Evolutionary conservation across 2,329 filamentous ascomycete species (phyloP), one percentile per base, ranked within the genome.

Genomic region (Alternaria infectoria): DNA sequence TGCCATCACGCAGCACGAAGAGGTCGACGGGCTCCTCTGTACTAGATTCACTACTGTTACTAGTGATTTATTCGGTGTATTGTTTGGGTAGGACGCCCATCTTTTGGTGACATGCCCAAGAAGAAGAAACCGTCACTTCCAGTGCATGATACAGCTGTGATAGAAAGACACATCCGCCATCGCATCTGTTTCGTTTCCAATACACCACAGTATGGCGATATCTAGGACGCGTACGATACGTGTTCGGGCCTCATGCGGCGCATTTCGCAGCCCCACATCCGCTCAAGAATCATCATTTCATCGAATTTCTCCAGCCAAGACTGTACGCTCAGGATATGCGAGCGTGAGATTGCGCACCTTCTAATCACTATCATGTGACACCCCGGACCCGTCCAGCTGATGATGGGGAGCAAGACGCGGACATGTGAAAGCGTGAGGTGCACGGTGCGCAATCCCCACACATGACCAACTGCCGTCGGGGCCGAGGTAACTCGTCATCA

Each of bases 391-490:
- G 23, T n/a, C n/a, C 21, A 50, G 11, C 17, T 36, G 40, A 62
- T 17, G 21, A 59, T 30, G 32, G 49, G 15, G 45, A 17, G 50
- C 17, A 36, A 26, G 23, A 36, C 36, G n/a, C 36, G 36, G 23
- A 46, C 61, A 63, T 63, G 61, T 63, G 61, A 63, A 63, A 60
- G 57, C 26, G n/a, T 26, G 46, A 28, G 23, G 30, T 51, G 60
- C 56, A 62, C 60, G 60, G 60, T 44, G n/a, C 56, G 43, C 56
- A 44, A 30, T 61, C 58, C 47, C 61, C 58, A 64, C 61, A 61
- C 57, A 61, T 64, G 60, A 62, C 60, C 60, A 59, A 62, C 60
- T 62, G 60, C 60, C 60, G 60, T 54, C 56, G 56, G 60, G 60
- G 23, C 61, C 64, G 64, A 66, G 64, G 64, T 66, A 54, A 60